Base-by-base conservation (phyloP, 2,329 filamentous ascomycete genomes). In the Paraphaeosphaeria minitans region DNA sequence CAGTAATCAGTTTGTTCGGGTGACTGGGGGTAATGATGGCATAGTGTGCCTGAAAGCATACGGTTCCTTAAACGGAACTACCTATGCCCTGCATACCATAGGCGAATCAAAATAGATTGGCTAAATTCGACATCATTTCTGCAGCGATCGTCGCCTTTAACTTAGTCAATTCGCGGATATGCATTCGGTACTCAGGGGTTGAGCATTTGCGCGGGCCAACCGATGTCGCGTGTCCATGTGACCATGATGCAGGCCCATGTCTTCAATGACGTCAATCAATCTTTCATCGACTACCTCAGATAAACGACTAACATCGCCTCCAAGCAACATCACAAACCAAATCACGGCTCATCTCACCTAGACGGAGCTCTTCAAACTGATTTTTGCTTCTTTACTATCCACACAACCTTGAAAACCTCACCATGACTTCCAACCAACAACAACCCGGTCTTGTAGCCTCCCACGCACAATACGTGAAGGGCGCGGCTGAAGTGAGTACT, bases 381-480 rank as follows among this genome's bases (percentile, higher is more conserved):
- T 24, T 14, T 31, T 22, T 33, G 5, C 41, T 8, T 19, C 13
- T 29, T 29, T 13, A 3, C 12, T 13, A 16, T n/a, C 21, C 22
- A 16, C 10, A n/a, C 21, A 41, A 46, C 3, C 13, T 9, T 46
- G 33, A 22, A 27, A 24, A 27, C 24, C 39, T 39, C 31, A 37
- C n/a, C 14, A 58, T 61, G 59, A 70, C 72, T 5, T 63, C 65
- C 31, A 64, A 66, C 55, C 65, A 68, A 58, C 64, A 67, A 57
- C 79, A 85, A 60, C 84, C 87, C 21, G 83, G 87, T 46, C 86
- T 91, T 63, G 70, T 90, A 45, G 80, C 82, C 58, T 82, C 84
- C 43, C 89, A 91, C 71, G 87, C 82, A 33, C 85, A 90, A 69
- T 91, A 89, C 68, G 82, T 86, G 68, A 91, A 90, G 69, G 89